Evolutionary conservation across 1,284 basidiomycete genomes (phyloP), one percentile per base, ranked within the genome.

Genomic region (Ceratobasidium sp.): DNA sequence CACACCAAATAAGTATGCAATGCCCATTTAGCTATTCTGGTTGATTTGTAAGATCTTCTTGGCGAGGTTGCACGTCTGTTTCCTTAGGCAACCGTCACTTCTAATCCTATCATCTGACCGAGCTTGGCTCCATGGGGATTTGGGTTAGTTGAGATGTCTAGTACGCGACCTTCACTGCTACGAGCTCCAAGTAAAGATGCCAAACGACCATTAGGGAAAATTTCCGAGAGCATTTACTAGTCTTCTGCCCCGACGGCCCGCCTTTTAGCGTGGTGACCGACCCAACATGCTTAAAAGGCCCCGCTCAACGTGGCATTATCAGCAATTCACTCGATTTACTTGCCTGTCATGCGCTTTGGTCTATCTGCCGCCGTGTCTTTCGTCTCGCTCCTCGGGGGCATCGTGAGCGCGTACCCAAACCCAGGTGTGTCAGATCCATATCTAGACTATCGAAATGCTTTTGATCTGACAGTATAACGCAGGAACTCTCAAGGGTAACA

Each of bases 401-500:
- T 75, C 20, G 58, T 64, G 26, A 44, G 58, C 46, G 72, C 72
- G 40, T 75, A 75, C 49, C 72, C 72, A 10, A 64, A 64, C 49
- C 72, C 72, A 23, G 72, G 72, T 64, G 39, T 63, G 72, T 75
- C 23, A 28, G 23, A 20, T 28, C 1, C 39, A 28, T 33, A 40
- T 55, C 1, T 53, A 2, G 46, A 26, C 33, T 9, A 20, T 33
- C 20, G 40, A 39, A 12, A 51, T 20, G 9, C 15, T 10, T 23
- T 12, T 33, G 5, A 18, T n/a, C 49, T 61, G 9, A 61, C n/a
- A 18, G 28, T 26, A 7, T 18, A 55, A 20, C 44, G 15, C 44
- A 75, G 87, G 86, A 1, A 77, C 72, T 2, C 88, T 89, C 33
- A 88, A 87, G 0, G 88, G 88, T 9, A 85, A 88, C 78, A 88